Conservation (phyloP, 331 rosid species). For the Cydonia oblonga region DNA sequence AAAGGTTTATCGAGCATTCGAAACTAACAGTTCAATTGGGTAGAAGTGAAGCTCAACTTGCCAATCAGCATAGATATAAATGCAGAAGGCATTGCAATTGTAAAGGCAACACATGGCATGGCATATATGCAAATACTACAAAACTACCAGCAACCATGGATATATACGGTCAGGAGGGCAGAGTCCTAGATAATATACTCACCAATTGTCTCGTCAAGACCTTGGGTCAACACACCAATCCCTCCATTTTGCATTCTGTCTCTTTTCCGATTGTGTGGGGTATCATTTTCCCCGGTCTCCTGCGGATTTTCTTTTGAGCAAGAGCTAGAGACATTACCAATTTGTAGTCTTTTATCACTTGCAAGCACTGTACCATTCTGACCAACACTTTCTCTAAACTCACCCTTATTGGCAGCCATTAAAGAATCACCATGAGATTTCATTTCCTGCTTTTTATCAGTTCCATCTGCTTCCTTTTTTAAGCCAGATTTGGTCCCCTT, state of each 20-base stretch:
- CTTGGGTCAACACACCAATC: constrained; percentile 26
- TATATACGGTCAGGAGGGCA: not conserved
- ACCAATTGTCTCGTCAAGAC: constrained; percentile 59
- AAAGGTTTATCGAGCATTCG: not conserved
- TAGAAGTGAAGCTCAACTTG: not conserved
- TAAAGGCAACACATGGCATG: not conserved
- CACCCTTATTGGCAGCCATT: constrained; percentile 21
- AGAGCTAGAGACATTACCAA: constrained; percentile 5
- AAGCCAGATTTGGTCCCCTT: constrained; percentile 23
- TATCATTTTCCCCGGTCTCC: constrained; percentile 13
- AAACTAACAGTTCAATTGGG: not conserved
- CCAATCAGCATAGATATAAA: not conserved
- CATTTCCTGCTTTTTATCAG: not conserved
- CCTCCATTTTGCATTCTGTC: constrained; percentile 28
- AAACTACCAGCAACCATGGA: not conserved
- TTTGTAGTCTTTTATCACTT: constrained; percentile 19
- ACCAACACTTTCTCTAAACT: constrained; percentile 25
- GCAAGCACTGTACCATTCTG: constrained; percentile 34
- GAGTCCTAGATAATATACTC: constrained; percentile 24
- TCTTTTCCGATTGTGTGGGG: constrained; percentile 19
- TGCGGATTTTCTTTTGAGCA: constrained; percentile 9
- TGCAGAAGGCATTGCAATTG: not conserved
- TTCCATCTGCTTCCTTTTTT: constrained; percentile 15
- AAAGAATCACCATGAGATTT: constrained; percentile 17
- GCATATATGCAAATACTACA: not conserved